phyloP scores from a whole-genome alignment of 2,329 filamentous ascomycete genomes.

The Stagonosporopsis rhizophila region DNA sequence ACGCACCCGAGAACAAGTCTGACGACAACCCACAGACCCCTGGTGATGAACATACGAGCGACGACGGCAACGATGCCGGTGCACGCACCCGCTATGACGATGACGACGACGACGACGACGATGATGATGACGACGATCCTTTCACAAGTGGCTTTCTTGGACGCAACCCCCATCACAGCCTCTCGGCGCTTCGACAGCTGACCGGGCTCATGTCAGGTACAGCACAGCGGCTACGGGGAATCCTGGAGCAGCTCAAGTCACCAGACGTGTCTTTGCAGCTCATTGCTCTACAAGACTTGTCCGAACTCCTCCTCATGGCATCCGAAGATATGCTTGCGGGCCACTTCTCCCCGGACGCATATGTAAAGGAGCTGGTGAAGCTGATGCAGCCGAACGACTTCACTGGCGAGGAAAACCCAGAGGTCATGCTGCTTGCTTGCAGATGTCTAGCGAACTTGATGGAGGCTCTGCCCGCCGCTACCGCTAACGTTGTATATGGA shows the following conservation, averaged over 20 bases:
- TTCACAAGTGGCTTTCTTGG: conserved; percentile 70
- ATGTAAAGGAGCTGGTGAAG: conserved; percentile 90
- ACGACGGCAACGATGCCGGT: conserved; percentile 61
- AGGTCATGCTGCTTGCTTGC: conserved; percentile 96
- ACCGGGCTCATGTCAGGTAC: conserved; percentile 88
- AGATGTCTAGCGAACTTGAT: conserved; percentile 96
- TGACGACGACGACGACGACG: conserved; percentile 59
- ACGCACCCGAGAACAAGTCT: conserved; percentile 68
- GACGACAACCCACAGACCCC: conserved; percentile 53
- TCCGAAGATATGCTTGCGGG: conserved; percentile 96
- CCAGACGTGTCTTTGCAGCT: conserved; percentile 88
- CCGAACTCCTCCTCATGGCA: conserved; percentile 89
- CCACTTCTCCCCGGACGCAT: conserved; percentile 92
- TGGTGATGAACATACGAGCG: conserved; percentile 51
- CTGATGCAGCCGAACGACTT: conserved; percentile 92
- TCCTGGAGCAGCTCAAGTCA: conserved; percentile 68
- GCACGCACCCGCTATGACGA: conserved; percentile 59
- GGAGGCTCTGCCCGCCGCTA: conserved; percentile 92
- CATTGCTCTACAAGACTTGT: conserved; percentile 90
- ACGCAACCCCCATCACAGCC: conserved; percentile 58
- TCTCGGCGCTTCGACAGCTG: conserved; percentile 85
- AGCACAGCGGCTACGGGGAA: conserved; percentile 74
- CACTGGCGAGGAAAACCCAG: conserved; percentile 86
- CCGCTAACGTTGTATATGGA: conserved; percentile 96
- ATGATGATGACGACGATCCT: conserved; percentile 64